Percentiles rank a stretch among this genome's conserved stretches.
phyloP scores from a whole-genome alignment of 2,329 filamentous ascomycete genomes.

The Sphaerulina populicola region DNA sequence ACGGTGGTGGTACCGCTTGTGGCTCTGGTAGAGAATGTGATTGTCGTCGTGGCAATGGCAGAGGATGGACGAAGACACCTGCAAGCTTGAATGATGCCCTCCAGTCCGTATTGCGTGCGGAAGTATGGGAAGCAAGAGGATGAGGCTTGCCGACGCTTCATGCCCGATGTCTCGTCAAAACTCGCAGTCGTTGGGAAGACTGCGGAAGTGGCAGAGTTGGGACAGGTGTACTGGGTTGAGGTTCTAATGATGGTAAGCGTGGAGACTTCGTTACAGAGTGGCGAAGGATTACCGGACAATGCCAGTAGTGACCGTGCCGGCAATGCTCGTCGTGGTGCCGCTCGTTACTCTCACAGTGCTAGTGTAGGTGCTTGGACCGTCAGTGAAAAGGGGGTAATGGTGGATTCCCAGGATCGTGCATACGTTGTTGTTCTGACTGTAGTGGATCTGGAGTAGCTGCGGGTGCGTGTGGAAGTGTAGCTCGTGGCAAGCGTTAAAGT shows the following conservation, averaged over 20 bases:
- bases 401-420: neutral
- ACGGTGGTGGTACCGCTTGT: neutral
- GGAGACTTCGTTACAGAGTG: neutral
- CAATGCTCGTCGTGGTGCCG: slow-evolving; percentile 2
- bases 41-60: neutral
- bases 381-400: neutral
- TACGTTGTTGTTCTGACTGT: slow-evolving; percentile 2
- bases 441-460: neutral
- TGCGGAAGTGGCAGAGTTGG: slow-evolving; percentile 1
- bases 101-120: neutral
- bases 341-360: slow-evolving; percentile 5
- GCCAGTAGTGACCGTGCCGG: neutral
- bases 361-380: neutral
- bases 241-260: neutral
- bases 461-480: neutral
- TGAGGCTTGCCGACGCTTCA: neutral
- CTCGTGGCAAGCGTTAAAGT: slow-evolving; percentile 1
- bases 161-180: neutral
- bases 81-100: slow-evolving; percentile 1
- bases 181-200: neutral
- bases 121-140: neutral
- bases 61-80: slow-evolving; percentile 2
- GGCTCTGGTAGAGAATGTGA: neutral
- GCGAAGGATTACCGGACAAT: neutral
- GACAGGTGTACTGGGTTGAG: slow-evolving; percentile 4